Percentiles rank a stretch among this genome's conserved stretches.
Evolutionary conservation across 208 protist species (phyloP).

Genomic region (Leishmania tropica): DNA sequence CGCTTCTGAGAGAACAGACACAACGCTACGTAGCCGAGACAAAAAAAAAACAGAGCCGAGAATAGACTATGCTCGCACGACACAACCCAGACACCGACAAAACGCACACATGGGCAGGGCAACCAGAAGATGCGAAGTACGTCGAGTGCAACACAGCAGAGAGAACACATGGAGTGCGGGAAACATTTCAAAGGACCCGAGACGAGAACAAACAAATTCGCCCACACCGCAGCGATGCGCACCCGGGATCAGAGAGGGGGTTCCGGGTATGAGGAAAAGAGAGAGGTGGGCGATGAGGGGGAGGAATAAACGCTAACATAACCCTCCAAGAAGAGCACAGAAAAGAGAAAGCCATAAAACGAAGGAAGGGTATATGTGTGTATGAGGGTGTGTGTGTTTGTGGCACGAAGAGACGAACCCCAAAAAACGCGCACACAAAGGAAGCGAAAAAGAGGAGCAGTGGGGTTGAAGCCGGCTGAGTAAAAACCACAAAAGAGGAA

Average conservation of each 20-base stretch:
- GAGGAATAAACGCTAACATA: neutral
- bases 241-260: neutral
- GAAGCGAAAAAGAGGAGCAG: neutral
- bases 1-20: neutral
- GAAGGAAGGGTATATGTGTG: rapidly evolving
- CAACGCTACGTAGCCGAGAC: neutral
- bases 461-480: neutral
- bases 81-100: neutral
- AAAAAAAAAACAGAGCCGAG: neutral
- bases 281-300: neutral
- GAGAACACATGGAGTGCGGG: neutral
- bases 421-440: neutral
- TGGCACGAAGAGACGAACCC: neutral
- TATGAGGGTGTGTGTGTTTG: neutral
- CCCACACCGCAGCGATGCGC: neutral
- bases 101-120: neutral
- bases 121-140: neutral
- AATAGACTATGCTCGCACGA: neutral
- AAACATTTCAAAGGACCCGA: too few species aligned
- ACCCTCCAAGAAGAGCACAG: neutral
- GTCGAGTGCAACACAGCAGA: neutral
- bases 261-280: neutral
- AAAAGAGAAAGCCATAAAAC: neutral
- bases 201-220: too few species aligned
- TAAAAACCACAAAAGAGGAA: neutral